Conservation (phyloP, 805 yeast genomes). For the Sugiyamaella floridensis region DNA sequence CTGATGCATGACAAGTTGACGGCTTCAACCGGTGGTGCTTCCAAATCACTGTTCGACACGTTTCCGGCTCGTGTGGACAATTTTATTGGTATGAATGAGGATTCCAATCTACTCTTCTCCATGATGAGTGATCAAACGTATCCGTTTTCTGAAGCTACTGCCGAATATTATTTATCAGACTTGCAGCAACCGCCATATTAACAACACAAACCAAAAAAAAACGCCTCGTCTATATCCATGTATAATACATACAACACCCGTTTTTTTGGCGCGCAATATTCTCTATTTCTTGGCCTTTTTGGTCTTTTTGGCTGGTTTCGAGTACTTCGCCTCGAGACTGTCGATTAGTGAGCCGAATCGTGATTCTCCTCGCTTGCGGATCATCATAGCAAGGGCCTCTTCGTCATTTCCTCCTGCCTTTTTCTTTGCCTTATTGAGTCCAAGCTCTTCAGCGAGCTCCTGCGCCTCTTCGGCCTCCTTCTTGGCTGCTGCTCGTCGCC, state of each 20-base stretch:
- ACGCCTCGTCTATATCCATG: too few relatives aligned
- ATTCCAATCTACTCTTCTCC: slow-evolving; percentile 1
- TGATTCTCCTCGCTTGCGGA: slow-evolving; percentile 26
- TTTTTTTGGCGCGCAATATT: too few relatives aligned
- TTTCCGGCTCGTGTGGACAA: slow-evolving; percentile 5
- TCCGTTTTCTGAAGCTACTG: neutral
- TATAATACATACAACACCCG: too few relatives aligned
- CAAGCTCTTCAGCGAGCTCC: slow-evolving; percentile 49
- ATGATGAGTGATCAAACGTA: slow-evolving; percentile 6
- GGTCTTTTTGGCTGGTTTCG: slow-evolving; percentile 8
- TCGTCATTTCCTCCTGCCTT: slow-evolving; percentile 17
- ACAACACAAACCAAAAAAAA: too few relatives aligned
- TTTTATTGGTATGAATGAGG: neutral
- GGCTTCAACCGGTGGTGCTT: neutral
- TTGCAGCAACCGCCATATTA: neutral
- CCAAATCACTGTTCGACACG: slow-evolving; percentile 9
- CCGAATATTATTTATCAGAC: neutral
- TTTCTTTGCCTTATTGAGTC: slow-evolving; percentile 37
- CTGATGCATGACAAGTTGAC: slow-evolving; percentile 12
- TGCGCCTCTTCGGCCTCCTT: slow-evolving; percentile 44
- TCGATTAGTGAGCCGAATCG: slow-evolving; percentile 26
- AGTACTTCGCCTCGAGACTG: slow-evolving; percentile 31
- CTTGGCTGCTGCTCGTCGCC: slow-evolving; percentile 36
- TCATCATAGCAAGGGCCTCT: slow-evolving; percentile 33
- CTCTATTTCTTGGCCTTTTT: neutral